Evolutionary conservation across 495 filamentous ascomycete species (phyloP), one percentile per base, ranked within the genome.

Genomic region (Penicillium diatomitis): DNA sequence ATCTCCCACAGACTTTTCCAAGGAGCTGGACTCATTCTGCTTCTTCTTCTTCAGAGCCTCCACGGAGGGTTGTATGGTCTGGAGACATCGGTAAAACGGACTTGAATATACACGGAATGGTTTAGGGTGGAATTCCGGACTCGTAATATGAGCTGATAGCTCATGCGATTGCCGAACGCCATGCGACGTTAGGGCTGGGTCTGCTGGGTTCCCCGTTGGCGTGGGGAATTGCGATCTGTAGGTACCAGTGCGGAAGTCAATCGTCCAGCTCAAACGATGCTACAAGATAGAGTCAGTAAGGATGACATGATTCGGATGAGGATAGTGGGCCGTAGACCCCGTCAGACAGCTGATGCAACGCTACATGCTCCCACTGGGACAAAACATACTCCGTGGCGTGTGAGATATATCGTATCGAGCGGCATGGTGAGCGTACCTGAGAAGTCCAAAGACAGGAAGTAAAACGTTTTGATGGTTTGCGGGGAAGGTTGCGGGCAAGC

Each of bases 1-100:
- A 1, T 28, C 32, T 40, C 12, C 5, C 10, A 5, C n/a, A 7
- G 39, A 44, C 38, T 20, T 41, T 32, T 41, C 20, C 28, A 7
- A 44, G 12, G 12, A 34, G 38, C 11, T 38, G 5, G 32, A 40
- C 10, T 47, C 40, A 0, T 49, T 40, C n/a, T 63, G 57, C 42
- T 46, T 44, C 47, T 64, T 44, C 47, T 64, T 55, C 42, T 67
- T 70, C 51, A 84, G 65, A 30, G 63, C 63, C 51, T 82, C 75
- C 8, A 87, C 76, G 27, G 80, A 77, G 0, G 90, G 90, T 45
- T 68, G 61, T 38, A 96, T 77, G 0, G 92, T 97, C 65, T 96
- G 87, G 12, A 97, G 70, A 63, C 92, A 98, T 46, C 92, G 80
- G 65, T 95, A 97, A 60, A 90, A 96, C 9, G 89, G 88, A 51